phyloP scores from a whole-genome alignment of 2,329 filamentous ascomycete genomes.

The Diaporthe citrichinensis region DNA sequence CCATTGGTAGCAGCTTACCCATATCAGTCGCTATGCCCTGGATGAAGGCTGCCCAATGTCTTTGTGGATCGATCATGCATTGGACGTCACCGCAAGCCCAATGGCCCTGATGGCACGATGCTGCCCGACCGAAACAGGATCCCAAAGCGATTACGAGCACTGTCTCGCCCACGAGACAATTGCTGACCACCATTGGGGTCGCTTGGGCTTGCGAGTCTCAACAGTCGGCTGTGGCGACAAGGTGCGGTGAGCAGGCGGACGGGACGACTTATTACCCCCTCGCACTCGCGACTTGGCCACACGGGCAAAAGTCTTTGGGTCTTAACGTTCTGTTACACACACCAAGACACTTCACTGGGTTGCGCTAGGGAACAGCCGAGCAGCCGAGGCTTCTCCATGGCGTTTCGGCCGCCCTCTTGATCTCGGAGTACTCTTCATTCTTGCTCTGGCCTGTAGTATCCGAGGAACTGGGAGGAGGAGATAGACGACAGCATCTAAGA shows the following conservation, averaged over 20 bases:
- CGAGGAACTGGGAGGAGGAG: background rate
- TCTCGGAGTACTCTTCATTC: background rate
- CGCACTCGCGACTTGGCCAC: background rate
- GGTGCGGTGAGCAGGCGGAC: constrained; percentile 13
- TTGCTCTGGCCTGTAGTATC: constrained; percentile 2
- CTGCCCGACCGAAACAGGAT: constrained; percentile 35
- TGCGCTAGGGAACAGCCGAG: constrained; percentile 23
- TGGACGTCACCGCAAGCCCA: background rate
- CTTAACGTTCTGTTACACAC: constrained; percentile 34
- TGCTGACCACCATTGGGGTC: constrained; percentile 8
- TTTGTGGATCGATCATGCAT: constrained; percentile 11
- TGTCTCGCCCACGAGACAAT: constrained; percentile 38
- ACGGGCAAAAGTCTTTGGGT: background rate
- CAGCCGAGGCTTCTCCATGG: constrained; percentile 11
- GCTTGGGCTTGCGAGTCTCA: constrained; percentile 21
- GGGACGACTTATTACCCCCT: constrained; percentile 20
- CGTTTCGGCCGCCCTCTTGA: too few relatives aligned
- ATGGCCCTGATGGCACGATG: constrained; percentile 9
- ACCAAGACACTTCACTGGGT: constrained; percentile 24
- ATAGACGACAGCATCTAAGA: background rate
- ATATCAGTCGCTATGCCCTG: background rate
- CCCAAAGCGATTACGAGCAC: constrained; percentile 23
- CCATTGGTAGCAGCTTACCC: background rate
- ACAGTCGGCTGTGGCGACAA: constrained; percentile 13
- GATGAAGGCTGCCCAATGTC: constrained; percentile 11